Percentiles rank a stretch among this genome's conserved stretches.
These are phyloP conservation scores for Trametes cinnabarina DNA, from an alignment of 768 basidiomycete species.

Conservation along the genomic window DNA sequence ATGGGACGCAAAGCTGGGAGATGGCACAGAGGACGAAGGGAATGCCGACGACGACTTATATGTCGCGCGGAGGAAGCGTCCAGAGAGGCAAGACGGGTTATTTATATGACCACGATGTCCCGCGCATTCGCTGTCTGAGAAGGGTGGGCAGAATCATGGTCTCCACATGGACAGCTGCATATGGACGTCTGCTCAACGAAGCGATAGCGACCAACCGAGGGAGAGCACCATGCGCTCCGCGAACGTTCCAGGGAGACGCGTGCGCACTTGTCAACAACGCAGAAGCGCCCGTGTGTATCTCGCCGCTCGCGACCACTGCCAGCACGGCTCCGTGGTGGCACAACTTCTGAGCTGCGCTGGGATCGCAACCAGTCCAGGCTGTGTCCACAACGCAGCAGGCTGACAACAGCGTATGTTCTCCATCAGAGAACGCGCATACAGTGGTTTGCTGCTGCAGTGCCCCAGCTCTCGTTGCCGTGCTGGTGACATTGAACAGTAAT, in stretches of 20 bases:
- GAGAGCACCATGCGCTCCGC: conserved; percentile 1
- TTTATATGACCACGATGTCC: neutral
- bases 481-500: neutral
- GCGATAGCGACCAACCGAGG: conserved; percentile 5
- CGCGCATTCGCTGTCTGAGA: conserved; percentile 8
- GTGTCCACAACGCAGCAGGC: neutral
- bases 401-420: neutral
- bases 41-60: neutral
- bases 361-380: neutral
- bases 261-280: neutral
- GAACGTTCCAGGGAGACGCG: neutral
- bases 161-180: conserved; percentile 4
- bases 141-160: neutral
- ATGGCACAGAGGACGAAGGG: neutral
- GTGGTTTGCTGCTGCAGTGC: too few species aligned
- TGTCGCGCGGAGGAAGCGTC: neutral
- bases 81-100: neutral
- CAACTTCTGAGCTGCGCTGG: neutral
- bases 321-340: too few species aligned
- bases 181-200: neutral
- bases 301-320: too few species aligned
- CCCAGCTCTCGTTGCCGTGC: neutral
- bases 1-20: neutral
- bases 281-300: neutral
- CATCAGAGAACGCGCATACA: too few species aligned